Base-by-base conservation (phyloP, 78 protist species). In the Chrysochromulina parva region DNA sequence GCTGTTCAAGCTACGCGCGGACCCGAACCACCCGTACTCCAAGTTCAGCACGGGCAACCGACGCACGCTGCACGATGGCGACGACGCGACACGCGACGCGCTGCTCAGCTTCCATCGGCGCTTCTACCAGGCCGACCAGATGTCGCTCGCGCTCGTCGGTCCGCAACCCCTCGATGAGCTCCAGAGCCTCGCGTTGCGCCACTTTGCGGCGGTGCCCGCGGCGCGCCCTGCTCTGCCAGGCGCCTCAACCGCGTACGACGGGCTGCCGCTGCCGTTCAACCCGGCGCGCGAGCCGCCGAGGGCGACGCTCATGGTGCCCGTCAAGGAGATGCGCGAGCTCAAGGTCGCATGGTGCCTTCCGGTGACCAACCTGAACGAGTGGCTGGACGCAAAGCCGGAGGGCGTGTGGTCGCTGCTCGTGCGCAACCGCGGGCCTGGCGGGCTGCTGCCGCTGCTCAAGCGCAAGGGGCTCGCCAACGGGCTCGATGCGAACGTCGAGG, bases 41-140 rank as follows among this genome's bases (percentile, higher is more conserved):
- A 50, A 84, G 67, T 84, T 84, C 62, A 14, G 60, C 26, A 84
- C 88, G 20, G 88, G 88, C 67, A 84, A 38, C 73, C 65, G 14
- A 10, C 38, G 1, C 38, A 84, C 88, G 47, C 67, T 84, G 53
- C 17, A 19, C 57, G 60, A 14, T 13, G 62, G 62, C 38, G 73
- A 9, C 73, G 17, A 19, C 47, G 38, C 73, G 38, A 4, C 73
- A 10, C 1, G 38, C 73, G 73, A 19, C 17, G 38, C 9, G 38
- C 73, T 66, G 38, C 73, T 9, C 38, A 9, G 19, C 38, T 66
- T 66, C 73, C 17, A 24, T 9, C 10, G 1, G 38, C 38, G 38
- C 47, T 3, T 14, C 9, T 66, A 66, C 73, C 7, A 9, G 73
- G 24, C 73, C 11, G 9, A 7, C 13, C 38, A 3, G 38, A 24